Evolutionary conservation across 2,329 filamentous ascomycete species (phyloP), one percentile per base, ranked within the genome.

Genomic region (Aureobasidium leucospermi): DNA sequence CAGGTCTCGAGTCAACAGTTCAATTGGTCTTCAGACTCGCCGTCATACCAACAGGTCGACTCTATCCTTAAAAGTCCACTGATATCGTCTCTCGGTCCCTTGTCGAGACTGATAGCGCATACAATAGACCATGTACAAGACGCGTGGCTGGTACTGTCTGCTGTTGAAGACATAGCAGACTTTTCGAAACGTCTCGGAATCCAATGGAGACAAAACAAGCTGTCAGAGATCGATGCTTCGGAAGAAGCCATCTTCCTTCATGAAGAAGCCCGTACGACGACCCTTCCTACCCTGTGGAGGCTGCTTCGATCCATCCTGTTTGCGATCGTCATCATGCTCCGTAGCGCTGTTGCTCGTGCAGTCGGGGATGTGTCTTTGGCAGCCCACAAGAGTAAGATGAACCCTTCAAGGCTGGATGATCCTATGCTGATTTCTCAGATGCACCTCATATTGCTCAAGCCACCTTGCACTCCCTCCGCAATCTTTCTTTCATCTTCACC

Each of bases 401-500:
- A n/a, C 8, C 23, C n/a, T 41, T 23, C 31, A 19, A 23, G n/a
- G 28, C 1, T 51, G 13, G 7, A 13, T n/a, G 11, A 13, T 8
- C 15, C 8, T 1, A 15, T 4, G 39, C 32, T 36, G 2, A 42
- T 29, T 10, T 52, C 65, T 23, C 59, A 75, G 80, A 78, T 61
- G 88, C 86, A 1, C 85, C 88, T 0, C 75, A 78, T 13, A 75
- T 94, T 15, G 89, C 89, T 6, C 77, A 84, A 47, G 88, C 88
- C 69, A 83, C 86, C 1, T 79, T 96, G 15, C 85, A 87, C 62
- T 84, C 84, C 11, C 81, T 96, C 10, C 85, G 90, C 31, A 87
- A 89, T 67, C 75, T 95, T 19, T 90, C 86, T 73, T 96, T 96
- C 70, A 84, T 96, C 63, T 90, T 89, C 0, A 86, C 85, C 13